These are phyloP conservation scores for Phoma sp. DNA, from an alignment of 2,329 filamentous ascomycete genomes.

Conservation along the genomic window DNA sequence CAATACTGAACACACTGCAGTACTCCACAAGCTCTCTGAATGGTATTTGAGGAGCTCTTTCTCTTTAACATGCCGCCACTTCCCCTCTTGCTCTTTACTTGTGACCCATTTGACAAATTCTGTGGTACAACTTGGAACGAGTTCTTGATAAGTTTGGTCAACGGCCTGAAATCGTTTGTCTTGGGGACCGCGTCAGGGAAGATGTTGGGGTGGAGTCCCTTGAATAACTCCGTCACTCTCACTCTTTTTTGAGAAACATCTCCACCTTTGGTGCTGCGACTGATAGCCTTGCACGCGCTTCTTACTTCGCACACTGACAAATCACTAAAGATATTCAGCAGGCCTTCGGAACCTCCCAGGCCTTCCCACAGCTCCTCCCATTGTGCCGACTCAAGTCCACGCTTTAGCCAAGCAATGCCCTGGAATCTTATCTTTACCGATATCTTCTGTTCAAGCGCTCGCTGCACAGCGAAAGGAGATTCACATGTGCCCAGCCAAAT, in stretches of 20 bases:
- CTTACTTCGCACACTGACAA: conserved; percentile 36
- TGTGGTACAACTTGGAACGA: conserved; percentile 32
- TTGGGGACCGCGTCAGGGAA: conserved; percentile 21
- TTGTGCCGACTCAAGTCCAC: conserved; percentile 17
- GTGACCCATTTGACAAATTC: conserved; percentile 22
- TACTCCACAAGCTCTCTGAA: conserved; percentile 20
- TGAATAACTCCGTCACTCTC: conserved; percentile 28
- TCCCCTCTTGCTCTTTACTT: neutral
- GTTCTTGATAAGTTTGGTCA: conserved; percentile 25
- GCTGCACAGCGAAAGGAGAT: conserved; percentile 21
- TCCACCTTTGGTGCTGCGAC: conserved; percentile 15
- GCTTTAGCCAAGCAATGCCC: conserved; percentile 29
- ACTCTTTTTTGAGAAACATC: conserved; percentile 25
- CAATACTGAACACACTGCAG: conserved; percentile 18
- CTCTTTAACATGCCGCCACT: conserved; percentile 10
- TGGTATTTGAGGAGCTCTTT: conserved; percentile 24
- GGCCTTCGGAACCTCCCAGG: conserved; percentile 32
- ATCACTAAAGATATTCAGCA: conserved; percentile 29
- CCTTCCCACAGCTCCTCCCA: conserved; percentile 39
- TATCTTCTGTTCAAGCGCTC: conserved; percentile 29
- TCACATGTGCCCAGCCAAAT: conserved; percentile 35
- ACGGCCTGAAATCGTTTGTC: conserved; percentile 25
- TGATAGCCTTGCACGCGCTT: conserved; percentile 26
- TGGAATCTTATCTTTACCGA: conserved; percentile 29
- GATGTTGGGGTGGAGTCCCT: conserved; percentile 25